Evolutionary conservation across 108 stramenopile genomes (phyloP).

Genomic region (Cyclotella cryptica): DNA sequence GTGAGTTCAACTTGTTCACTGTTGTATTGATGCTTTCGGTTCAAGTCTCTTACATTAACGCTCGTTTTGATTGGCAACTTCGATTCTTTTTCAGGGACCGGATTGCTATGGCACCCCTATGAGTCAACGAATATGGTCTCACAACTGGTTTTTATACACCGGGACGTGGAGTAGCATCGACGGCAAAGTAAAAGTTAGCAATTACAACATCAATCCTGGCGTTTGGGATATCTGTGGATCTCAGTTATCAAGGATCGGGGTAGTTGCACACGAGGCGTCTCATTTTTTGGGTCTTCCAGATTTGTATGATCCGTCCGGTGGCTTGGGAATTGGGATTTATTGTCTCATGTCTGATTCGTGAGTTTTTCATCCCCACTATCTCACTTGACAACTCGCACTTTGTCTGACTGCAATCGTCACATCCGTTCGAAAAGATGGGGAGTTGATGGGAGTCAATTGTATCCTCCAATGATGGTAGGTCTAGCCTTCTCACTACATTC

Average conservation of each 20-base stretch:
- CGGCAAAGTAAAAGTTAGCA: slow-evolving; percentile 34
- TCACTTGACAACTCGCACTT: background rate
- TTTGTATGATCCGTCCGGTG: slow-evolving; percentile 53
- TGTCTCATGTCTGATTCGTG: slow-evolving; percentile 48
- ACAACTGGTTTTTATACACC: slow-evolving; percentile 35
- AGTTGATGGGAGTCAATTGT: slow-evolving; percentile 37
- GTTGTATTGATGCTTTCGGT: background rate
- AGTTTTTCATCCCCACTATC: background rate
- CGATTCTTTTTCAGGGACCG: slow-evolving; percentile 12
- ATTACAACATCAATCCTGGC: slow-evolving; percentile 49
- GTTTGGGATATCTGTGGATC: slow-evolving; percentile 40
- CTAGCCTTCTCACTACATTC: background rate
- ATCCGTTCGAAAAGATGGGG: slow-evolving; percentile 19
- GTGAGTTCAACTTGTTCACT: slow-evolving; percentile 1
- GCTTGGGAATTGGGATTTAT: slow-evolving; percentile 38
- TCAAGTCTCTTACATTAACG: background rate
- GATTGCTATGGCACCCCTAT: slow-evolving; percentile 32
- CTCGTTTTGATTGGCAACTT: background rate
- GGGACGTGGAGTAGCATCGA: slow-evolving; percentile 37
- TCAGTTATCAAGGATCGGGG: slow-evolving; percentile 53
- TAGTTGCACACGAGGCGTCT: slow-evolving; percentile 54
- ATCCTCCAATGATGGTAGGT: slow-evolving; percentile 54
- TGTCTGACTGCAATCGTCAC: background rate
- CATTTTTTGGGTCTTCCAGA: slow-evolving; percentile 61
- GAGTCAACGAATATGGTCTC: slow-evolving; percentile 41